Conservation (phyloP, 2,329 filamentous ascomycete genomes). For the Clonostachys byssicola region DNA sequence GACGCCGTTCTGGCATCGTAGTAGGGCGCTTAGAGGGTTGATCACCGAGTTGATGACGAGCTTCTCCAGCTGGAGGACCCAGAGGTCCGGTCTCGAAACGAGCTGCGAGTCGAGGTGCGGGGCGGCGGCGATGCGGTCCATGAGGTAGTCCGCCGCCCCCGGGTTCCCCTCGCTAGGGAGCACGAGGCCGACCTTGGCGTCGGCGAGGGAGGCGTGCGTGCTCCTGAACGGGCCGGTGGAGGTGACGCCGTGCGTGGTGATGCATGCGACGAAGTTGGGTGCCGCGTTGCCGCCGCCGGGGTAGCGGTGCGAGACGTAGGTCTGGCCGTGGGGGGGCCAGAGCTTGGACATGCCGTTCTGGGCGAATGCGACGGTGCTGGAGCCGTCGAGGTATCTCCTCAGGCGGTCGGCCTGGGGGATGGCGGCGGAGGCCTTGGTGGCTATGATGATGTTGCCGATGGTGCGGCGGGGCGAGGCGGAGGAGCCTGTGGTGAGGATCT, state of each 20-base stretch:
- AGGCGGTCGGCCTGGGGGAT: slow-evolving; percentile 57
- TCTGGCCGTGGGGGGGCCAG: slow-evolving; percentile 46
- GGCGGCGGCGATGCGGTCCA: slow-evolving; percentile 32
- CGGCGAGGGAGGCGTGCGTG: slow-evolving; percentile 45
- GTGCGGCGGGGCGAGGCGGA: slow-evolving; percentile 16
- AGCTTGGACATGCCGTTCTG: slow-evolving; percentile 83
- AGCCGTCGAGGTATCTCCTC: slow-evolving; percentile 53
- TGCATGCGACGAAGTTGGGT: slow-evolving; percentile 71
- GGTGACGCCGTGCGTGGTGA: slow-evolving; percentile 53
- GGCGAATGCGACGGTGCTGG: slow-evolving; percentile 74
- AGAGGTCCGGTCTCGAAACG: slow-evolving; percentile 38
- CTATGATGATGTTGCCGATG: slow-evolving; percentile 70
- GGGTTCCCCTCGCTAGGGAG: slow-evolving; percentile 14
- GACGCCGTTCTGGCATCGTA: slow-evolving; percentile 74
- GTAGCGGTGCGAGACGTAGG: slow-evolving; percentile 37
- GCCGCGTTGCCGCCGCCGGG: slow-evolving; percentile 5
- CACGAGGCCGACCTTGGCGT: slow-evolving; percentile 42
- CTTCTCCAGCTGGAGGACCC: slow-evolving; percentile 75
- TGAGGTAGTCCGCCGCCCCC: slow-evolving; percentile 26
- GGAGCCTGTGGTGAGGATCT: slow-evolving; percentile 28
- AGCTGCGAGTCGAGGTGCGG: slow-evolving; percentile 33
- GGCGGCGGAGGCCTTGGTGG: slow-evolving; percentile 70
- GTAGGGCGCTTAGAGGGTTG: slow-evolving; percentile 79
- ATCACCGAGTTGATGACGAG: slow-evolving; percentile 76
- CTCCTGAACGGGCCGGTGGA: slow-evolving; percentile 46